phyloP scores from a whole-genome alignment of 768 basidiomycete species.

The Stropharia rugosoannulata region DNA sequence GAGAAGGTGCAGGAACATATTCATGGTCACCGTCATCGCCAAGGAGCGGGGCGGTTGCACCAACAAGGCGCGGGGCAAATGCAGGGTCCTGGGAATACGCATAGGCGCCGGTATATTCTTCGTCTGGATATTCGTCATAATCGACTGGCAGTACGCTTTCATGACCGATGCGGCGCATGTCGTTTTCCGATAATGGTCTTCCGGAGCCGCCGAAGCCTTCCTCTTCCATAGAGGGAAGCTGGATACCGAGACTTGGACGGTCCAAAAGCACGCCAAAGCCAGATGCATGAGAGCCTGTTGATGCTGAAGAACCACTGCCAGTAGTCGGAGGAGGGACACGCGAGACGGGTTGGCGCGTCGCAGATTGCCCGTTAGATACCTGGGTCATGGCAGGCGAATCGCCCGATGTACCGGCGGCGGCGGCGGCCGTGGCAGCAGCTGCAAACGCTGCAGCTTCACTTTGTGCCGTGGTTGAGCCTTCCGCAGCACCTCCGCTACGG shows the following conservation, averaged over 20 bases:
- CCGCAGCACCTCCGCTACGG: constrained; percentile 11
- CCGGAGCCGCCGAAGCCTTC: constrained; percentile 17
- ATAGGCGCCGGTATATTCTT: constrained; percentile 26
- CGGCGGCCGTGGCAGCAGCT: constrained; percentile 4
- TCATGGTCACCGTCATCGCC: constrained; percentile 14
- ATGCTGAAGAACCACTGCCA: constrained; percentile 38
- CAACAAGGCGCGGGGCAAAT: constrained; percentile 23
- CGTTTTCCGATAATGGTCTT: constrained; percentile 32
- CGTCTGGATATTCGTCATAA: constrained; percentile 17
- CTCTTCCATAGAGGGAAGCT: constrained; percentile 30
- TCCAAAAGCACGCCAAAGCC: constrained; percentile 44
- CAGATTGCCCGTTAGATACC: constrained; percentile 18
- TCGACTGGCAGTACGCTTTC: constrained; percentile 32
- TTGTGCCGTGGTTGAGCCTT: background rate
- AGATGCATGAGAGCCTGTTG: constrained; percentile 42
- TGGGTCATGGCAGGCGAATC: constrained; percentile 13
- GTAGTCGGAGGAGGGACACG: constrained; percentile 41
- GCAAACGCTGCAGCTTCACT: constrained; percentile 3
- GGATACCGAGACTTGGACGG: constrained; percentile 38
- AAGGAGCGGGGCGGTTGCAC: constrained; percentile 19
- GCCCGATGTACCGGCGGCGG: background rate
- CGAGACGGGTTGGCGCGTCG: constrained; percentile 23
- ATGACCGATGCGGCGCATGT: constrained; percentile 35
- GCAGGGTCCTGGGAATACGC: constrained; percentile 28
- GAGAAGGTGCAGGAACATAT: constrained; percentile 11